These are phyloP conservation scores for Endothia cerciana DNA, from an alignment of 2,329 filamentous ascomycete species.

Conservation along the genomic window DNA sequence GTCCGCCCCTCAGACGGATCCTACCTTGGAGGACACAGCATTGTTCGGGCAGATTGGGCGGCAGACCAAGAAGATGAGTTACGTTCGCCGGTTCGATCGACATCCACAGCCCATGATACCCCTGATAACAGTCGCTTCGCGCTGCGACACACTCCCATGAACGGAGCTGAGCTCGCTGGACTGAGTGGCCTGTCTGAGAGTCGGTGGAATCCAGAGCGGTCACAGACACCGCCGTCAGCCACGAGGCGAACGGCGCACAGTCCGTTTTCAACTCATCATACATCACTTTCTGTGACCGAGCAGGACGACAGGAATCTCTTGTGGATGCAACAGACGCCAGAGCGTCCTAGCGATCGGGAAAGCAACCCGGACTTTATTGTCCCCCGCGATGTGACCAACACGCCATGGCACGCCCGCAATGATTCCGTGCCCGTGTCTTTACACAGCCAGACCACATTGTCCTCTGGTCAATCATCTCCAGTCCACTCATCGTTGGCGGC, in stretches of 20 bases:
- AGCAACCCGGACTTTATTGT: constrained; percentile 31
- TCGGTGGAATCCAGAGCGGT: constrained; percentile 35
- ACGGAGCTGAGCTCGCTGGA: background rate
- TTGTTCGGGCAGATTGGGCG: constrained; percentile 27
- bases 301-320: constrained; percentile 9
- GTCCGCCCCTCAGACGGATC: constrained; percentile 19
- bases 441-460: constrained; percentile 42
- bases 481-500: constrained; percentile 33
- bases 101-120: constrained; percentile 28
- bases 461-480: constrained; percentile 40
- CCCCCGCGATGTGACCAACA: constrained; percentile 40
- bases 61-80: constrained; percentile 24
- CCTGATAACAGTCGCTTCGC: constrained; percentile 31
- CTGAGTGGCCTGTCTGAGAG: constrained; percentile 36
- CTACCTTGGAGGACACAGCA: constrained; percentile 22
- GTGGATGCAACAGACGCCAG: constrained; percentile 27
- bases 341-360: constrained; percentile 31
- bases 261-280: background rate
- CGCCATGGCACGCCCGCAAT: constrained; percentile 38
- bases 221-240: constrained; percentile 30
- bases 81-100: constrained; percentile 20
- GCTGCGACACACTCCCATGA: constrained; percentile 23
- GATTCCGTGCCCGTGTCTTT: constrained; percentile 41
- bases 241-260: constrained; percentile 12
- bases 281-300: background rate